Evolutionary conservation across 345 rosid genomes (phyloP).

Genomic region (Microcos paniculata): DNA sequence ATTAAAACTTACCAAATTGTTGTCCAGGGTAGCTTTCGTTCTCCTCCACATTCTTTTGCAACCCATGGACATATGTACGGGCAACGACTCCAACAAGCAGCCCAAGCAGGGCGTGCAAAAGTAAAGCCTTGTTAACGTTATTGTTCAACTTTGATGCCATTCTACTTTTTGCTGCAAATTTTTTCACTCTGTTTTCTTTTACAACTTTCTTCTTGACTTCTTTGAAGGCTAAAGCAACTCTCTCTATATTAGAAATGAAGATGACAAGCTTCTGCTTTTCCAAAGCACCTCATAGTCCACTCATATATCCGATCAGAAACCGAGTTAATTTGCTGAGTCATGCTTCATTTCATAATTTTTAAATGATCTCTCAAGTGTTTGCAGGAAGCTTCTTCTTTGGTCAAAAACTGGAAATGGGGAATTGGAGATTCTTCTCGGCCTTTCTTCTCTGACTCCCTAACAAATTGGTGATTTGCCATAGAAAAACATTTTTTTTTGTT

Average conservation of each 20-base stretch:
- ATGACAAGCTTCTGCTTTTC: not conserved
- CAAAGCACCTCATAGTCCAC: not conserved
- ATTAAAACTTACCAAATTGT: slow-evolving; percentile 15
- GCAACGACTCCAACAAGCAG: slow-evolving; percentile 10
- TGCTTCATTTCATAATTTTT: not conserved
- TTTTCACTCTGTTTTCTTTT: not conserved
- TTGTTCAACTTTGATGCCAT: slow-evolving; percentile 21
- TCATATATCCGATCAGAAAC: not conserved
- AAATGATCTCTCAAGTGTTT: not conserved
- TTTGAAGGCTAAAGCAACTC: not conserved
- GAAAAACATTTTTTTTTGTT: not conserved
- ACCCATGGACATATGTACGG: not conserved
- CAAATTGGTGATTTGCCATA: not conserved
- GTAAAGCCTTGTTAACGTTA: not conserved
- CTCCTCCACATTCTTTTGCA: not conserved
- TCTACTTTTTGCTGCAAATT: not conserved
- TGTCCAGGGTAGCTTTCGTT: not conserved
- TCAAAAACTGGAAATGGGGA: not conserved
- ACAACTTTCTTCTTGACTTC: not conserved
- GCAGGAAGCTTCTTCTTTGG: not conserved
- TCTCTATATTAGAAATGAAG: not conserved
- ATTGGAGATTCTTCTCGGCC: not conserved
- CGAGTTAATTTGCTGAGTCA: not conserved
- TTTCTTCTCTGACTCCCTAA: not conserved
- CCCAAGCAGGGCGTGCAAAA: not conserved